phyloP scores from a whole-genome alignment of 345 rosid genomes.

The Populus ilicifolia region DNA sequence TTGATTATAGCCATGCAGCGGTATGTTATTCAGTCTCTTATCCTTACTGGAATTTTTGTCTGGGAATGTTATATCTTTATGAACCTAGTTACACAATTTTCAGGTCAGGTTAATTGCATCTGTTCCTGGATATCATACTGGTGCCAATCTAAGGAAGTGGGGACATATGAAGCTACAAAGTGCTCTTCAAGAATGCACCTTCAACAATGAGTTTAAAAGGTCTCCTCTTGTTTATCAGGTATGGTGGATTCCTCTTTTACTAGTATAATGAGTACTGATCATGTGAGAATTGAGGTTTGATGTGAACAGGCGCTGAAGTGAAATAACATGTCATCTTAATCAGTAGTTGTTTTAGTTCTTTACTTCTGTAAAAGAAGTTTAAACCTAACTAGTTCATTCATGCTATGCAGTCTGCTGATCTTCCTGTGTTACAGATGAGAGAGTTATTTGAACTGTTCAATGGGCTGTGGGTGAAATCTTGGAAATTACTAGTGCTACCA shows the following conservation, averaged over 20 bases:
- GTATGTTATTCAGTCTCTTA: conserved; percentile 33
- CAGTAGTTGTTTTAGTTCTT: background rate
- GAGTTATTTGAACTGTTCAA: no score
- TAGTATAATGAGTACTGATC: background rate
- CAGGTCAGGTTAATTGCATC: conserved; percentile 85
- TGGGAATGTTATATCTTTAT: background rate
- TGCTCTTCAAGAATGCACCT: conserved; percentile 68
- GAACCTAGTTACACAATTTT: conserved; percentile 13
- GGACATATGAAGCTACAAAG: conserved; percentile 85
- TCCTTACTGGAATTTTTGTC: background rate
- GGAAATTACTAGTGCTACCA: background rate
- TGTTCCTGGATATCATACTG: conserved; percentile 92
- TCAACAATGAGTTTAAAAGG: conserved; percentile 65
- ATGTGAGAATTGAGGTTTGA: background rate
- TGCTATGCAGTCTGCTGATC: no score
- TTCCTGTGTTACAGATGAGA: no score
- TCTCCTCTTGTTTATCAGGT: conserved; percentile 95
- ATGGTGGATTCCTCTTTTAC: background rate
- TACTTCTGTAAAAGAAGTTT: background rate
- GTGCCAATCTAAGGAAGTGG: conserved; percentile 72
- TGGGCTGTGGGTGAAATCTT: no score
- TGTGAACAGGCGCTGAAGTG: background rate
- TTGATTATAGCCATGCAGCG: conserved; percentile 59
- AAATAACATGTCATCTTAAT: background rate
- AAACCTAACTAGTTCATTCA: no score